phyloP scores from a whole-genome alignment of 2,329 filamentous ascomycete genomes.

The Scedosporium dehoogii region DNA sequence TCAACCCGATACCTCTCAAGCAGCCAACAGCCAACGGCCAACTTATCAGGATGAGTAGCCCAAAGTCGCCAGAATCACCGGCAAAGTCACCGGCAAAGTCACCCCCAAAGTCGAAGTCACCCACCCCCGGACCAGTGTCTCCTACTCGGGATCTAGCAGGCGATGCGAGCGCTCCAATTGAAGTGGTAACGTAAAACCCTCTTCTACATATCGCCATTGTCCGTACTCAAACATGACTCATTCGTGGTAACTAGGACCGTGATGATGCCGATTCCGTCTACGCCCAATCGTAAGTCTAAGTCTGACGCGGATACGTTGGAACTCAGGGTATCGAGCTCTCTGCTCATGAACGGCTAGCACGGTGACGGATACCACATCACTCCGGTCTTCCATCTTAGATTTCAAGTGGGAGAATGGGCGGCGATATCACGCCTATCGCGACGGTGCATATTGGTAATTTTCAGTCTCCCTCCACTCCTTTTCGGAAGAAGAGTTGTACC shows the following conservation, averaged over 20 bases:
- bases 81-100: no score
- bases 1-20: no score
- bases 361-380: constrained; percentile 14
- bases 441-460: constrained; percentile 24
- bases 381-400: constrained; percentile 30
- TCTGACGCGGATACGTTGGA: neutral
- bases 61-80: no score
- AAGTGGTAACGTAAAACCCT: no score
- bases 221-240: no score
- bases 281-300: constrained; percentile 2
- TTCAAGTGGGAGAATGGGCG: constrained; percentile 37
- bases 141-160: no score
- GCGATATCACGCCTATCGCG: constrained; percentile 34
- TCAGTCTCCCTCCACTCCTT: neutral
- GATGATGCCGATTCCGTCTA: neutral
- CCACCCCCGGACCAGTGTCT: no score
- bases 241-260: neutral
- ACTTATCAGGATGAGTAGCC: no score
- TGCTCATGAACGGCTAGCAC: neutral
- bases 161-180: no score
- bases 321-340: neutral
- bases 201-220: no score
- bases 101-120: no score
- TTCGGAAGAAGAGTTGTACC: neutral
- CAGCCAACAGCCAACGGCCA: no score